Evolutionary conservation across 306 rosid genomes (phyloP), one percentile per base, ranked within the genome.

Genomic region (Lathyrus aphaca): DNA sequence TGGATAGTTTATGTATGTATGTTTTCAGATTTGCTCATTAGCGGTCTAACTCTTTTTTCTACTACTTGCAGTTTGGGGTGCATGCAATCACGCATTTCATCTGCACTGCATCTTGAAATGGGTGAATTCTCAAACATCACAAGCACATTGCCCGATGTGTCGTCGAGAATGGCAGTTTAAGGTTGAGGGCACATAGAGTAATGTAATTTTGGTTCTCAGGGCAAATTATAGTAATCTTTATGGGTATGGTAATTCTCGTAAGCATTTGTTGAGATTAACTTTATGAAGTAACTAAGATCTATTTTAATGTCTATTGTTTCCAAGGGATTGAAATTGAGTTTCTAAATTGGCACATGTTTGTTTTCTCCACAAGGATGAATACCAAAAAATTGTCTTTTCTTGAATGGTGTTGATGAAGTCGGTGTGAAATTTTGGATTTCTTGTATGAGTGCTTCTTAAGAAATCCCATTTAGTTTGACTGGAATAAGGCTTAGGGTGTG

Each of bases 101-200:
- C 91, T 92, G 81, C 98, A 90, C 68, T 90, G 97, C 80, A 90
- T 90, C 75, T 69, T 93, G 63, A 90, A 90, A 82, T 93, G 96
- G 96, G 94, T 93, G 76, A 90, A 88, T 76, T 85, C 96, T 53
- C 96, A 88, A 42, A 82, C 91, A 6, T 85, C 97, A 66, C 91
- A 93, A 68, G 98, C 98, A 7, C 94, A 86, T 84, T 90, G 91
- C 81, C 94, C 98, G 72, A 88, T 90, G 98, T 90, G 98, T 79
- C 90, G 91, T 49, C 82, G 96, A 67, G 98, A 85, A 77, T 88
- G 96, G 96, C 89, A 85, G 71, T 92, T 89, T 83, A 88, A 80
- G 96, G 83, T 42, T 83, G 83, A 82, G 48, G 71, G 46, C 19
- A 11, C 48, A n/a, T 1, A 55, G 15, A 3, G n/a, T 56, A 43